Conservation (phyloP, 2,329 filamentous ascomycete genomes). For the Talaromyces funiculosus region DNA sequence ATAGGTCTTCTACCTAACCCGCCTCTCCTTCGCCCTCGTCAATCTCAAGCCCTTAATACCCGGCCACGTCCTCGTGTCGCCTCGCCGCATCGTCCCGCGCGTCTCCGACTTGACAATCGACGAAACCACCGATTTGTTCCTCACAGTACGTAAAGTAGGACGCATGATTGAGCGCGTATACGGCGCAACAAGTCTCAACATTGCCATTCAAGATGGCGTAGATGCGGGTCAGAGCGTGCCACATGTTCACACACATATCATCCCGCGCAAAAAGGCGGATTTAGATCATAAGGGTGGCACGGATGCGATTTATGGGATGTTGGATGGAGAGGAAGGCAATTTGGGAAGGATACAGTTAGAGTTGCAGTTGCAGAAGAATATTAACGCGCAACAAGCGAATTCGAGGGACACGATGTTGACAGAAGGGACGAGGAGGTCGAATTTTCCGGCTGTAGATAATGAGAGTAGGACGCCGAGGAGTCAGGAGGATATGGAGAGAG, state of each 20-base stretch:
- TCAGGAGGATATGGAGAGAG: conserved; percentile 70
- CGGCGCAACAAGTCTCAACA: conserved; percentile 72
- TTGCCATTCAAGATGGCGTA: conserved; percentile 88
- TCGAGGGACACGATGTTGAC: background rate
- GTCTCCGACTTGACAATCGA: conserved; percentile 65
- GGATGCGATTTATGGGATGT: conserved; percentile 73
- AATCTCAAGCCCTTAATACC: conserved; percentile 93
- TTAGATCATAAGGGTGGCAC: conserved; percentile 52
- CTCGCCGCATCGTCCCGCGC: conserved; percentile 61
- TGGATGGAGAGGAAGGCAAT: conserved; percentile 82
- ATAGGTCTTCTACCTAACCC: conserved; percentile 81
- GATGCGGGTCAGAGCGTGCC: conserved; percentile 90
- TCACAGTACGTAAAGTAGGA: conserved; percentile 77
- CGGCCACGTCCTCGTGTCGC: conserved; percentile 87
- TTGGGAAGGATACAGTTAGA: conserved; percentile 66
- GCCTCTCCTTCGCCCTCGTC: conserved; percentile 77
- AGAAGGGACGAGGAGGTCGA: conserved; percentile 42
- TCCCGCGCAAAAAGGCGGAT: conserved; percentile 62
- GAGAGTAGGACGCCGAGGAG: conserved; percentile 61
- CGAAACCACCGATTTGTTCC: conserved; percentile 80
- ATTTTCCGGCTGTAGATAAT: conserved; percentile 67
- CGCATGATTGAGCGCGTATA: conserved; percentile 62
- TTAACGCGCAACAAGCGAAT: background rate
- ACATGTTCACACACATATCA: conserved; percentile 89
- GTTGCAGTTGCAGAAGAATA: conserved; percentile 21